These are phyloP conservation scores for Talaromyces ruber DNA, from an alignment of 495 filamentous ascomycete genomes.

Conservation along the genomic window DNA sequence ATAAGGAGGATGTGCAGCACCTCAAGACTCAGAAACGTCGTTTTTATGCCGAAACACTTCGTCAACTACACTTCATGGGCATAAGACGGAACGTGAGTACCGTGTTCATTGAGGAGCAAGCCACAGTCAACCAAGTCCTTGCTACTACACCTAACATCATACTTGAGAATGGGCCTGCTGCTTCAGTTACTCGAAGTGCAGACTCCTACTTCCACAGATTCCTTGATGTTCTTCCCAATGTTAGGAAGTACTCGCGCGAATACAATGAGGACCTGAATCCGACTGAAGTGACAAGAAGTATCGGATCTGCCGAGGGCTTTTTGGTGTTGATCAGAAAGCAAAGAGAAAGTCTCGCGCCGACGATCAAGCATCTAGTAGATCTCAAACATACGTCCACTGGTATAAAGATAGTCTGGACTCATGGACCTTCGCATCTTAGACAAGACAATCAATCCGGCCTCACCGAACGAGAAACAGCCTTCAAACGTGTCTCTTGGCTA, in stretches of 20 bases:
- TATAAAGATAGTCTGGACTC: constrained; percentile 35
- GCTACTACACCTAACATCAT: constrained; percentile 35
- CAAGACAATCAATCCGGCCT: constrained; percentile 15
- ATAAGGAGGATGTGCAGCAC: constrained; percentile 70
- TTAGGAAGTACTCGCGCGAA: constrained; percentile 53
- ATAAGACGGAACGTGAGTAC: constrained; percentile 69
- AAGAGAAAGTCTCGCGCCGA: constrained; percentile 42
- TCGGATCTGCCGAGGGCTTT: constrained; percentile 76
- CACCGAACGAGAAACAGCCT: constrained; percentile 13
- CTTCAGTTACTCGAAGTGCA: constrained; percentile 26
- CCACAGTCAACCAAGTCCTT: constrained; percentile 59
- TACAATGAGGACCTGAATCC: constrained; percentile 78
- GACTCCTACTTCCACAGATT: constrained; percentile 72
- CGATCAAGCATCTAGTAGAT: constrained; percentile 25
- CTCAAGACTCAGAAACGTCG: constrained; percentile 87
- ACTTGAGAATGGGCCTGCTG: constrained; percentile 11
- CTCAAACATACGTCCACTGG: constrained; percentile 28
- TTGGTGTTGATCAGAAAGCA: constrained; percentile 61
- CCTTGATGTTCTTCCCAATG: constrained; percentile 59
- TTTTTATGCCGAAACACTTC: constrained; percentile 79
- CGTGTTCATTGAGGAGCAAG: constrained; percentile 61
- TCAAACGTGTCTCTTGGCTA: constrained; percentile 37
- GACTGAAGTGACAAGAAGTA: constrained; percentile 66
- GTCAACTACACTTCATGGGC: constrained; percentile 76
- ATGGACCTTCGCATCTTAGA: constrained; percentile 19